phyloP scores from a whole-genome alignment of 208 protist species.

The Crithidia brevicula region DNA sequence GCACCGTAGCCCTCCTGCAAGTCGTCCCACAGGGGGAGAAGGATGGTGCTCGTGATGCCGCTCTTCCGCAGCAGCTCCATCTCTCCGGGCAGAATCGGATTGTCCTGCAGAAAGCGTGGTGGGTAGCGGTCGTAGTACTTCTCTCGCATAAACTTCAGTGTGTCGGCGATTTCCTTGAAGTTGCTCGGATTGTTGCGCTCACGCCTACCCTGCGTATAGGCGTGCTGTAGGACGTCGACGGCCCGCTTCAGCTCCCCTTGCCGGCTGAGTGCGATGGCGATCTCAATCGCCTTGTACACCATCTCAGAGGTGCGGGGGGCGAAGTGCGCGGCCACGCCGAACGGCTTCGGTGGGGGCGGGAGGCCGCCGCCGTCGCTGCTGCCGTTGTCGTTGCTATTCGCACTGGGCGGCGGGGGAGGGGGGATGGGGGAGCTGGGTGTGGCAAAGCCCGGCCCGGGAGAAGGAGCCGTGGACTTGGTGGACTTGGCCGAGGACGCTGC shows the following conservation, averaged over 20 bases:
- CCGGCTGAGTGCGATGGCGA: slow-evolving; percentile 49
- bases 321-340: slow-evolving; percentile 35
- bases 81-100: slow-evolving; percentile 72
- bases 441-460: slow-evolving; percentile 4
- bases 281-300: slow-evolving; percentile 71
- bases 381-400: slow-evolving; percentile 2
- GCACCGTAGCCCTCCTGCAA: slow-evolving; percentile 77
- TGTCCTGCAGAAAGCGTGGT: slow-evolving; percentile 86
- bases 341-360: slow-evolving; percentile 4
- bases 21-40: slow-evolving; percentile 90
- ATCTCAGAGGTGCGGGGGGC: slow-evolving; percentile 54
- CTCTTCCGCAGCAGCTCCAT: slow-evolving; percentile 78
- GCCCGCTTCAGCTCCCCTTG: slow-evolving; percentile 79
- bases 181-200: slow-evolving; percentile 73
- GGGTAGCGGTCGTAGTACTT: slow-evolving; percentile 55
- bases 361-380: slow-evolving; percentile 1
- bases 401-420: not conserved
- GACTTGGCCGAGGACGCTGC: not conserved
- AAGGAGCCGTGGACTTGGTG: not conserved
- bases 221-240: slow-evolving; percentile 83
- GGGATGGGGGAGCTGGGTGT: not conserved
- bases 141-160: slow-evolving; percentile 63
- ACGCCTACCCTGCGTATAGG: slow-evolving; percentile 55
- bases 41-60: slow-evolving; percentile 67
- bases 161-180: slow-evolving; percentile 65